Conservation (phyloP, 169 alveolate species). For the Nephromyces sp. region DNA sequence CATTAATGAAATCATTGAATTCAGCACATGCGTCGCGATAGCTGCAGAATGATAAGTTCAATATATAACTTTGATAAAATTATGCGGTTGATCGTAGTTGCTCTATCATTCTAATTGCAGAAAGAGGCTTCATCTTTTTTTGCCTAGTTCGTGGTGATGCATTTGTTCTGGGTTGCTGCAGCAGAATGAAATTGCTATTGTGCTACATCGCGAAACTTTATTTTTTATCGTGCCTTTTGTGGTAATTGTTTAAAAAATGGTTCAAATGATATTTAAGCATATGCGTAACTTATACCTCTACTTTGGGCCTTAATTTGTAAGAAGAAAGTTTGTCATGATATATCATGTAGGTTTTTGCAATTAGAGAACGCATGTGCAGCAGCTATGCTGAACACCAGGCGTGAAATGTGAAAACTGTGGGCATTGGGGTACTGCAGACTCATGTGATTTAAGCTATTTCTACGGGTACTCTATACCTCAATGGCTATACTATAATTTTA, state of each 20-base stretch:
- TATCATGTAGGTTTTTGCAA: no score
- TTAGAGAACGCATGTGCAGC: no score
- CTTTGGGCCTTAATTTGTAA: no score
- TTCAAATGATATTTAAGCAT: no score
- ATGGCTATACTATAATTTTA: conserved; percentile 1
- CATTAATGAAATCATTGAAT: conserved; percentile 61
- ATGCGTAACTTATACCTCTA: no score
- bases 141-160: background rate
- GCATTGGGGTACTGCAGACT: no score
- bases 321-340: no score
- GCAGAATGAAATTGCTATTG: conserved; percentile 52
- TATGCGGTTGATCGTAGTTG: no score
- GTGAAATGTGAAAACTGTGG: no score
- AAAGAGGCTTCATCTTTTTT: no score
- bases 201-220: conserved; percentile 47
- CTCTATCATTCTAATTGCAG: no score
- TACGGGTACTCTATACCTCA: conserved; percentile 35
- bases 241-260: background rate
- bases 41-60: conserved; percentile 6
- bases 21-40: conserved; percentile 64
- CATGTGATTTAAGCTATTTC: conserved; percentile 46
- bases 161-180: conserved; percentile 27
- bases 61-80: conserved; percentile 11
- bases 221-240: conserved; percentile 4
- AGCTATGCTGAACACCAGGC: no score